phyloP scores from a whole-genome alignment of 2,329 filamentous ascomycete species.

The Pseudogymnoascus sp. region DNA sequence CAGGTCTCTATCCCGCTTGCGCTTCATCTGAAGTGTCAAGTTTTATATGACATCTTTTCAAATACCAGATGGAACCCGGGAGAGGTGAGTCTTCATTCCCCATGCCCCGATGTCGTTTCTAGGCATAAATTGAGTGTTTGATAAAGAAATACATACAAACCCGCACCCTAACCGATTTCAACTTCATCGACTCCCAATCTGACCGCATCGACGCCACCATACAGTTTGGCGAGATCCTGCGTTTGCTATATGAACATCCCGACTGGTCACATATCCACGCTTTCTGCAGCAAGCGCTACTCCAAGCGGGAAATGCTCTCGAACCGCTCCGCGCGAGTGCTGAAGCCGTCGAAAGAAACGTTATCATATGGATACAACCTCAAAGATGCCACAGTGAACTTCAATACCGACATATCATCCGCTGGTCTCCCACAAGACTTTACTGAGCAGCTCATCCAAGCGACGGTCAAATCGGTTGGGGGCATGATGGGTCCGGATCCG shows the following conservation, averaged over 20 bases:
- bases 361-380: not conserved
- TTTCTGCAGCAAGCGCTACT: not conserved
- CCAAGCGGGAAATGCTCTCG: not conserved
- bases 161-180: not conserved
- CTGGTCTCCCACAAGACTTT: not conserved
- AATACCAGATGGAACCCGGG: not conserved
- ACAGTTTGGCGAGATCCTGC: not conserved
- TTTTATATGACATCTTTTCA: not conserved
- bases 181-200: not conserved
- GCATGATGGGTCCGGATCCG: not conserved
- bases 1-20: not conserved
- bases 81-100: not conserved
- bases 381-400: not conserved
- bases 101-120: not conserved
- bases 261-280: not conserved
- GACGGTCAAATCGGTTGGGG: not conserved
- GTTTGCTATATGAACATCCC: not conserved
- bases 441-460: not conserved
- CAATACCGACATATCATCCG: not conserved
- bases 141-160: not conserved
- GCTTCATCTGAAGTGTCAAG: not conserved
- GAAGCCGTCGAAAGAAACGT: not conserved
- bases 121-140: not conserved
- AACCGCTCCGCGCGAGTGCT: not conserved
- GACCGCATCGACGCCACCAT: not conserved